These are phyloP conservation scores for Ustilago curta DNA, from an alignment of 1,284 basidiomycete species.

Conservation along the genomic window DNA sequence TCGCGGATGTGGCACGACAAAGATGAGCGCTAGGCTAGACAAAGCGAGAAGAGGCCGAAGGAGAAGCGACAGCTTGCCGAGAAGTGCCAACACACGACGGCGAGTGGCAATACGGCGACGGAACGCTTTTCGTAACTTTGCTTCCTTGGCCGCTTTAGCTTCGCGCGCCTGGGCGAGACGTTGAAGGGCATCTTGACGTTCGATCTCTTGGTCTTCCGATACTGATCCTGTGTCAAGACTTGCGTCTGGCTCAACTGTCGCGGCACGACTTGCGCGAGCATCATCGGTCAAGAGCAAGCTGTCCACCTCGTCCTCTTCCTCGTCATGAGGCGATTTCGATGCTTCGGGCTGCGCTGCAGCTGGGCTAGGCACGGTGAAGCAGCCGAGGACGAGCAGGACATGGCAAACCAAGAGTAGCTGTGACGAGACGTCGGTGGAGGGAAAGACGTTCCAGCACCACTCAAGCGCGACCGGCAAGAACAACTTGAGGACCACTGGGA, in stretches of 20 bases:
- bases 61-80: constrained; percentile 21
- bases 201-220: neutral
- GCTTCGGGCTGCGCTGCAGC: neutral
- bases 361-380: constrained; percentile 31
- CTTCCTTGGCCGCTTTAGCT: constrained; percentile 24
- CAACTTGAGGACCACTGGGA: constrained; percentile 37
- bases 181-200: constrained; percentile 14
- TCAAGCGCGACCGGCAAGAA: constrained; percentile 40
- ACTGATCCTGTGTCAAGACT: neutral
- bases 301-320: constrained; percentile 36
- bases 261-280: neutral
- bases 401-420: constrained; percentile 46
- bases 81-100: constrained; percentile 18
- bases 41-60: constrained; percentile 32
- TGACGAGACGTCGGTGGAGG: constrained; percentile 53
- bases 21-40: constrained; percentile 39
- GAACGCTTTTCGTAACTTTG: constrained; percentile 28
- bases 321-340: neutral
- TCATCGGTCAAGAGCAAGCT: constrained; percentile 18
- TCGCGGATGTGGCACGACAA: constrained; percentile 53
- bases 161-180: constrained; percentile 21
- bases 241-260: neutral
- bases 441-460: constrained; percentile 61
- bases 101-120: constrained; percentile 43
- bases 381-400: constrained; percentile 36